phyloP scores from a whole-genome alignment of 345 rosid species.

The Geranium brycei region DNA sequence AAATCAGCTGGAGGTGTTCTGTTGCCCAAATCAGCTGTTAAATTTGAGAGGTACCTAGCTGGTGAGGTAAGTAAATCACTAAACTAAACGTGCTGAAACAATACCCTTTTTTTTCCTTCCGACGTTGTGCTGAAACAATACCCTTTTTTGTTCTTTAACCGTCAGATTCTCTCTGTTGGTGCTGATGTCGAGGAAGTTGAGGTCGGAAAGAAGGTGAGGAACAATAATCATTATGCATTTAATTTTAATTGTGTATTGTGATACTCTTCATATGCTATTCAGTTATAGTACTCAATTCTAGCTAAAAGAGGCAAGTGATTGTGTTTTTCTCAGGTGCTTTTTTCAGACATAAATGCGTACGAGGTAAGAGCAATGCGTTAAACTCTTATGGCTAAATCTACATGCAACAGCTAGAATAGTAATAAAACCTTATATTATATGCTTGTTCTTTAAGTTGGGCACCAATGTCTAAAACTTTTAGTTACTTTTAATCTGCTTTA shows the following conservation, averaged over 20 bases:
- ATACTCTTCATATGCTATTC: not conserved
- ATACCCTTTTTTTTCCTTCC: not conserved
- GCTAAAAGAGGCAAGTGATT: not conserved
- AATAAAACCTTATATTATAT: not conserved
- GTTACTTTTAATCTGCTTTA: too few species aligned
- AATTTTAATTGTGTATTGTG: not conserved
- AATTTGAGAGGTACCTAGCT: slow-evolving; percentile 67
- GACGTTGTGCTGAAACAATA: not conserved
- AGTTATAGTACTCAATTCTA: not conserved
- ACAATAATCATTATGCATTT: not conserved
- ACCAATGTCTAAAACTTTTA: too few species aligned
- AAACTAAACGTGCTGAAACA: too few species aligned
- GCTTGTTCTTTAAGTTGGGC: not conserved
- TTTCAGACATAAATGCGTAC: slow-evolving; percentile 73
- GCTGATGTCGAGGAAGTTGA: slow-evolving; percentile 48
- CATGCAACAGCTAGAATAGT: not conserved
- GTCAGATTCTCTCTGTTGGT: slow-evolving; percentile 68
- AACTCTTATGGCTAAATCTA: not conserved
- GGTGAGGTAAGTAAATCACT: slow-evolving; percentile 50
- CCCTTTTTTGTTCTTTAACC: not conserved
- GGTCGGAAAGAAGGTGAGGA: slow-evolving; percentile 63
- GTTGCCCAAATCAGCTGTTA: slow-evolving; percentile 87
- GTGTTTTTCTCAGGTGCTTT: slow-evolving; percentile 50
- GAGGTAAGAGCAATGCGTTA: slow-evolving; percentile 34
- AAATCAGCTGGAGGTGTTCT: slow-evolving; percentile 82